Percentiles rank a stretch among this genome's conserved stretches.
Conservation (phyloP, 805 yeast genomes). For the Ogataea degrootiae region DNA sequence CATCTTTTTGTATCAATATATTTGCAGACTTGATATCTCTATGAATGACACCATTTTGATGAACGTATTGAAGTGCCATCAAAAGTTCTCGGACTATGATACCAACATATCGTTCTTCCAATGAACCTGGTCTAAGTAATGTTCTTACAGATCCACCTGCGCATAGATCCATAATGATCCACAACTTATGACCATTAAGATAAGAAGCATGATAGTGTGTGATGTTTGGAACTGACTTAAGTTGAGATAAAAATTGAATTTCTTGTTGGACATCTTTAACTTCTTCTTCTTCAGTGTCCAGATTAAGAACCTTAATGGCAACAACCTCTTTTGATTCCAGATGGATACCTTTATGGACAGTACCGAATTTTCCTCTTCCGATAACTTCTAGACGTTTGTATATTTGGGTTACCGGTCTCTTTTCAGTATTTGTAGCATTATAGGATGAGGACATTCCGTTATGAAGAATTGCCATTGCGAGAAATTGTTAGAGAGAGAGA, state of each 20-base stretch:
- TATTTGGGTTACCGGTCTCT: slow-evolving; percentile 25
- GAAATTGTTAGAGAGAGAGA: too few species aligned
- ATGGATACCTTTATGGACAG: slow-evolving; percentile 84
- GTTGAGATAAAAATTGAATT: slow-evolving; percentile 75
- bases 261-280: slow-evolving; percentile 93
- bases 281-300: slow-evolving; percentile 92
- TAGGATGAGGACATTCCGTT: too few species aligned
- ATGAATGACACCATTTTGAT: slow-evolving; percentile 86
- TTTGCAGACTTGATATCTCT: slow-evolving; percentile 97
- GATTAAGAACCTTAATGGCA: slow-evolving; percentile 88
- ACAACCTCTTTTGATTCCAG: slow-evolving; percentile 68
- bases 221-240: slow-evolving; percentile 84
- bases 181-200: slow-evolving; percentile 80
- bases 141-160: slow-evolving; percentile 95
- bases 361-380: slow-evolving; percentile 96
- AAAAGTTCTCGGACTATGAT: slow-evolving; percentile 82
- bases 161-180: slow-evolving; percentile 98
- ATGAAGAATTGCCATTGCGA: not conserved
- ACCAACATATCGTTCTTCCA: slow-evolving; percentile 80
- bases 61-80: slow-evolving; percentile 75
- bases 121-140: slow-evolving; percentile 74
- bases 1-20: slow-evolving; percentile 76
- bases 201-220: slow-evolving; percentile 90
- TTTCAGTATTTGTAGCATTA: not conserved
- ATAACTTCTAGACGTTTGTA: slow-evolving; percentile 85